These are phyloP conservation scores for Metarhizium brunneum DNA, from an alignment of 2,329 filamentous ascomycete genomes.

Conservation along the genomic window DNA sequence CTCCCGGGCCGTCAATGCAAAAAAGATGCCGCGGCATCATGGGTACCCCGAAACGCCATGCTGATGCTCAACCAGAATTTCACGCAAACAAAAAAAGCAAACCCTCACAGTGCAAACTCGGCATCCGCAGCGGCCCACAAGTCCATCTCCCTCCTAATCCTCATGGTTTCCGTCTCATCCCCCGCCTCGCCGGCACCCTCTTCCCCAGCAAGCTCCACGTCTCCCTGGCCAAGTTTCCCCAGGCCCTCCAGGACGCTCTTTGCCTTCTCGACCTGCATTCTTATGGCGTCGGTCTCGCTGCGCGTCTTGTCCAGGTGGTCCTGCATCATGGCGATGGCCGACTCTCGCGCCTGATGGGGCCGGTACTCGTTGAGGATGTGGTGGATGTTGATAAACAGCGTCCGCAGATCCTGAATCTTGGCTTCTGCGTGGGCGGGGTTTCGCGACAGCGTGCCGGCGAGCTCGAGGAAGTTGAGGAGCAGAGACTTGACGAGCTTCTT, in stretches of 20 bases:
- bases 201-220: background rate
- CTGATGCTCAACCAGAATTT: background rate
- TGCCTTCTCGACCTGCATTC: constrained; percentile 61
- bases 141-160: constrained; percentile 20
- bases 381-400: constrained; percentile 83
- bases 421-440: constrained; percentile 43
- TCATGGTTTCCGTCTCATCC: constrained; percentile 10
- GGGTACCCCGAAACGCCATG: background rate
- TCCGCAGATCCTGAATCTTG: constrained; percentile 71
- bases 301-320: constrained; percentile 65
- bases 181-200: constrained; percentile 5
- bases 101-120: constrained; percentile 22
- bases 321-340: constrained; percentile 79
- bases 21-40: background rate
- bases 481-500: constrained; percentile 76
- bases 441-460: constrained; percentile 45
- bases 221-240: constrained; percentile 24
- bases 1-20: background rate
- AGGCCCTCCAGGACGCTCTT: constrained; percentile 64
- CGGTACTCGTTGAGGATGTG: constrained; percentile 91
- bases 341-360: constrained; percentile 85
- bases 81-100: background rate
- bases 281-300: constrained; percentile 63
- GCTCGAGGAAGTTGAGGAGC: constrained; percentile 79
- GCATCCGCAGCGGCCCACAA: constrained; percentile 34